Evolutionary conservation across 345 rosid species (phyloP).

Genomic region (Mercurialis annua): DNA sequence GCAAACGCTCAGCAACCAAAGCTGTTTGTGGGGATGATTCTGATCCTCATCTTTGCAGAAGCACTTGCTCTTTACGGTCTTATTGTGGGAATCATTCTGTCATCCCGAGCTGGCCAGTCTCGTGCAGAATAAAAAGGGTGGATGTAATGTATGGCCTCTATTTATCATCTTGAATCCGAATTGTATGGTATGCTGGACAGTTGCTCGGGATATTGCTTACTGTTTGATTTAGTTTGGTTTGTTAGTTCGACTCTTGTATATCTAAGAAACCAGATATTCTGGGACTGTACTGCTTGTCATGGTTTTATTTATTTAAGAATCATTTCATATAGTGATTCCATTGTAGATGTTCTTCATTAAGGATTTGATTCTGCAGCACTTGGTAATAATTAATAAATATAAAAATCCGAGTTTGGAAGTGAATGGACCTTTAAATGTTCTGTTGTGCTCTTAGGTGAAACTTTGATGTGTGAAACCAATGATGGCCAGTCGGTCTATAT

Average conservation of each 20-base stretch:
- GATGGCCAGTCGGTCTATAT: too few species aligned
- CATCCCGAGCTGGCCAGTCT: conserved; percentile 92
- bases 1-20: conserved; percentile 93
- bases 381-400: too few species aligned
- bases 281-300: background rate
- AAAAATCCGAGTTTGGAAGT: too few species aligned
- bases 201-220: background rate
- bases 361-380: too few species aligned
- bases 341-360: too few species aligned
- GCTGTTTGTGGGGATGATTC: conserved; percentile 89
- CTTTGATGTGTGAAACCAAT: too few species aligned
- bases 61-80: conserved; percentile 85
- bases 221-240: conserved; percentile 1
- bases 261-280: background rate
- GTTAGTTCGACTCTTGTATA: conserved; percentile 1
- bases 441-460: too few species aligned
- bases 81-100: conserved; percentile 85
- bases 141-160: background rate
- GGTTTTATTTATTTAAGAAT: background rate
- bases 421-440: too few species aligned
- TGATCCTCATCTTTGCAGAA: conserved; percentile 86
- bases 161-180: background rate
- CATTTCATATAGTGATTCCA: too few species aligned
- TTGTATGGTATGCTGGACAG: conserved; percentile 2
- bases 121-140: conserved; percentile 58